A percentile compares a stretch with the other conserved stretches of the same genome.
Conservation (phyloP, 176 grass and related monocot genomes). For the Oryza glaberrima region DNA sequence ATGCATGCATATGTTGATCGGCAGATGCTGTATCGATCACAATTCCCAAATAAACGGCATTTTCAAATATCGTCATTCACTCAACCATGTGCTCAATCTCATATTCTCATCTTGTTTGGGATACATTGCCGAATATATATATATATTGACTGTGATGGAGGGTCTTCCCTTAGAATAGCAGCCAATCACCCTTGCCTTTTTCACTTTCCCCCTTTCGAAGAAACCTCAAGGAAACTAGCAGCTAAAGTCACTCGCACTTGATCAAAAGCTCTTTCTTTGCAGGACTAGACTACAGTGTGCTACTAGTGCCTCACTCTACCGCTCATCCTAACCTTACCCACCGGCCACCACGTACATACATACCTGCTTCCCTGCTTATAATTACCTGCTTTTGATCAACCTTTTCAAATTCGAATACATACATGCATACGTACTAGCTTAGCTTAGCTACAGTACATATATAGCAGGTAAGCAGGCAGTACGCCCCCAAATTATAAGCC, state of each 20-base stretch:
- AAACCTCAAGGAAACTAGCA: slow-evolving; percentile 24
- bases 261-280: not conserved
- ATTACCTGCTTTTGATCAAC: too few species aligned
- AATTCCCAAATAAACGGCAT: too few species aligned
- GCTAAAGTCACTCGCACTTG: not conserved
- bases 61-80: too few species aligned
- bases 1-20: too few species aligned
- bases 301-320: not conserved
- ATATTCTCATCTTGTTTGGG: too few species aligned
- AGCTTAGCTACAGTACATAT: not conserved
- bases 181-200: not conserved
- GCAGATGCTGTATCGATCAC: too few species aligned
- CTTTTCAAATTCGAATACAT: not conserved
- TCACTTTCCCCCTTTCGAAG: not conserved
- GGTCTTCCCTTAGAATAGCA: slow-evolving; percentile 20
- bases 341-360: too few species aligned
- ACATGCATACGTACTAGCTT: not conserved
- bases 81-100: too few species aligned
- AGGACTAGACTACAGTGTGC: not conserved
- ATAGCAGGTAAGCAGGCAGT: not conserved
- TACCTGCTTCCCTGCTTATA: too few species aligned
- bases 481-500: not conserved
- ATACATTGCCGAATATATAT: too few species aligned
- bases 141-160: too few species aligned
- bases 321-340: not conserved